Conservation (phyloP, 2,329 filamentous ascomycete genomes). For the Hypoxylon sp. region DNA sequence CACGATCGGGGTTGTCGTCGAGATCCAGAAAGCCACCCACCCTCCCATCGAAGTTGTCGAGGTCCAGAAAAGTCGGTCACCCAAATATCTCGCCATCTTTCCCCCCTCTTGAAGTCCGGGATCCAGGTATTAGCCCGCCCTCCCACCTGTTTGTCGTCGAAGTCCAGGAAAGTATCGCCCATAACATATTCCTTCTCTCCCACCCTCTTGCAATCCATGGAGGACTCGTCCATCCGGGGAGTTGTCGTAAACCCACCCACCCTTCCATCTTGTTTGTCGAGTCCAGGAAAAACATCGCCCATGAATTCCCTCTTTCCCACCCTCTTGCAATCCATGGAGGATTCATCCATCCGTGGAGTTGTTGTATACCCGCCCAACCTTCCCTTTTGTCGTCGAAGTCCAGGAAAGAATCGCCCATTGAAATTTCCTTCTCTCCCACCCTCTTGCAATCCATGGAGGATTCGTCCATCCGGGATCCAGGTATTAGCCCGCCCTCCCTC, state of each 20-base stretch:
- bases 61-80: neutral
- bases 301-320: neutral
- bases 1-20: too few relatives aligned
- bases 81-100: neutral
- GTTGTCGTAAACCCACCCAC: too few relatives aligned
- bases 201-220: too few relatives aligned
- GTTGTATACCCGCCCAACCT: neutral
- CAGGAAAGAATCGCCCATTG: neutral
- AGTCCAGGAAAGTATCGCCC: neutral
- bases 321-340: conserved; percentile 2
- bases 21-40: too few relatives aligned
- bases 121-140: neutral
- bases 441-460: too few relatives aligned
- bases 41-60: neutral
- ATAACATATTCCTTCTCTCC: too few relatives aligned
- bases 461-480: neutral
- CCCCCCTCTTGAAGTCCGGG: neutral
- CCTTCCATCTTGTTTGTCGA: too few relatives aligned
- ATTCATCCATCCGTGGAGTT: neutral
- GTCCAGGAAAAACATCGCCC: neutral
- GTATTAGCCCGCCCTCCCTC: neutral
- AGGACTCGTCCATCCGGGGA: neutral
- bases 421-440: neutral
- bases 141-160: neutral
- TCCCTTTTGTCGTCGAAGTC: neutral